Base-by-base conservation (phyloP, 1,139 yeast genomes). In the Debaryomyces fabryi region DNA sequence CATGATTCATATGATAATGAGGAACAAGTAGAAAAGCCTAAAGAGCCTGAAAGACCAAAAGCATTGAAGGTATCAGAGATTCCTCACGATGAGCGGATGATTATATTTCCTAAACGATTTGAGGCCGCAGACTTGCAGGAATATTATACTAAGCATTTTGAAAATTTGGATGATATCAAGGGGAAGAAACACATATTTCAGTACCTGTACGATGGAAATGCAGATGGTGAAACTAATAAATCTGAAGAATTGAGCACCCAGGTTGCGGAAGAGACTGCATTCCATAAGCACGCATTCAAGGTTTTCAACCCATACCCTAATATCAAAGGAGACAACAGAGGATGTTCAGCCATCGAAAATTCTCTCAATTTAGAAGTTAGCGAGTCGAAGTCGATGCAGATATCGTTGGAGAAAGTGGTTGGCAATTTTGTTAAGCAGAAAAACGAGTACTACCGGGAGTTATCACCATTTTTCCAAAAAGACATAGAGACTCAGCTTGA, bases 401-500 rank as follows among this genome's bases (percentile, higher is more conserved):
- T 30, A 16, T 21, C 57, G 36, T 38, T 60, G n/a, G 52, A 50
- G 16, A 36, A 45, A 9, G 49, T 60, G 13, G 39, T 59, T 6
- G 32, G 45, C 16, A 38, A 36, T 10, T 55, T 63, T 25, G 37
- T 42, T 9, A 49, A 48, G n/a, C 39, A 43, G 13, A 25, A 41
- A 8, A 46, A 39, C 18, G 37, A 47, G 40, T 52, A 58, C 46
- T 57, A 49, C 45, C 40, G 53, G 39, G 69, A 65, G 45, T 46
- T 63, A 6, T 38, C 47, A 29, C 53, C 54, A 1, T 62, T 55
- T 44, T 63, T 64, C 48, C 46, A 51, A 20, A 54, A 55, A n/a
- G 59, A 55, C 6, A 34, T 65, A 4, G 53, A 49, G 4, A 48
- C 53, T 18, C 67, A 64, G 46, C 32, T 65, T 5, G 49, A 55